Percentiles rank a stretch among this genome's conserved stretches.
Evolutionary conservation across 768 basidiomycete species (phyloP).

Genomic region (Xerocomus spinulosus): DNA sequence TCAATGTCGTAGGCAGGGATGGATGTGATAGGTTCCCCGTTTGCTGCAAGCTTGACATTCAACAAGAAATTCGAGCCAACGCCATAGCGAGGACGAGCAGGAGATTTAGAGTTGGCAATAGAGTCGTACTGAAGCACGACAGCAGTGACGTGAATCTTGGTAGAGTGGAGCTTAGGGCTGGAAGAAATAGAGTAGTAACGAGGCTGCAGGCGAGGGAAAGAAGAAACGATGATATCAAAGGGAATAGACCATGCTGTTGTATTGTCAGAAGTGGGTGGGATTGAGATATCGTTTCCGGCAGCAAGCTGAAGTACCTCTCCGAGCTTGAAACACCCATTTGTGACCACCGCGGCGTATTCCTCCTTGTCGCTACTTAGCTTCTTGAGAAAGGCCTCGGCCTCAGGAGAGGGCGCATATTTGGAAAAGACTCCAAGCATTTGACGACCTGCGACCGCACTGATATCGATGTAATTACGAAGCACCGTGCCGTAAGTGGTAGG

Average conservation of each 20-base stretch:
- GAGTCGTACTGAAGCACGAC: conserved; percentile 94
- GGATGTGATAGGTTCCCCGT: conserved; percentile 49
- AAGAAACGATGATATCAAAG: conserved; percentile 94
- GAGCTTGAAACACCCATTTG: conserved; percentile 81
- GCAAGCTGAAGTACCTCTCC: conserved; percentile 91
- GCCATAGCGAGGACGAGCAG: conserved; percentile 73
- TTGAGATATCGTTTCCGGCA: conserved; percentile 68
- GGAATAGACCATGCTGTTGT: conserved; percentile 88
- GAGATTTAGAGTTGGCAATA: conserved; percentile 45
- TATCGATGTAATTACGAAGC: conserved; percentile 95
- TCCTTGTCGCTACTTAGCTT: conserved; percentile 85
- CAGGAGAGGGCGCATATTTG: conserved; percentile 80
- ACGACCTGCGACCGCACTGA: conserved; percentile 90
- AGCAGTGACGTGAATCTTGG: conserved; percentile 87
- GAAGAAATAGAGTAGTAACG: conserved; percentile 99
- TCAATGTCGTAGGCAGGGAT: conserved; percentile 79
- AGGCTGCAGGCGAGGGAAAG: conserved; percentile 90
- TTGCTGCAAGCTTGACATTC: conserved; percentile 78
- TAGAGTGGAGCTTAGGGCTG: conserved; percentile 88
- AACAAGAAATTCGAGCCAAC: conserved; percentile 94
- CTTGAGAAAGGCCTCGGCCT: conserved; percentile 69
- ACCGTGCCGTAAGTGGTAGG: conserved; percentile 93
- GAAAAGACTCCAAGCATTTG: conserved; percentile 86
- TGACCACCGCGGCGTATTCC: conserved; percentile 71
- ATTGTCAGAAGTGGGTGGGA: conserved; percentile 58